Evolutionary conservation across 768 basidiomycete genomes (phyloP).

Genomic region (Tulasnella sp.): DNA sequence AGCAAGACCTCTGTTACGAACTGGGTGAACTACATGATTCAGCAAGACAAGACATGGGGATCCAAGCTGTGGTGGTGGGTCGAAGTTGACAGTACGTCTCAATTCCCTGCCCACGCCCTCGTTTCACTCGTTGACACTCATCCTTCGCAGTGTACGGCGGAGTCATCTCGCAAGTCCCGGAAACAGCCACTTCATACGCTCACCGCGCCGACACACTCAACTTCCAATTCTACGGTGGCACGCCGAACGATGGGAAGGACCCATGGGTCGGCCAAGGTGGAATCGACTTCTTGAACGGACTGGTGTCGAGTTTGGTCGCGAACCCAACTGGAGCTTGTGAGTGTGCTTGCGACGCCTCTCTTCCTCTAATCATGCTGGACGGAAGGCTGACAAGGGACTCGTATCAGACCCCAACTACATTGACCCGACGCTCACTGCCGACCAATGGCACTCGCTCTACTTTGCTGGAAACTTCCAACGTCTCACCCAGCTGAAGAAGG

Average conservation of each 20-base stretch:
- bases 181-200: slow-evolving; percentile 52
- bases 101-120: neutral
- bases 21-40: slow-evolving; percentile 49
- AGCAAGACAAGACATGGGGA: slow-evolving; percentile 45
- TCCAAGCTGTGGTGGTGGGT: slow-evolving; percentile 38
- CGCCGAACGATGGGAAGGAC: slow-evolving; percentile 48
- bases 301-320: slow-evolving; percentile 37
- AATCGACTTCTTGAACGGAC: slow-evolving; percentile 52
- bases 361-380: slow-evolving; percentile 33
- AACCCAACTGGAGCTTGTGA: slow-evolving; percentile 37
- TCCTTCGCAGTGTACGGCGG: slow-evolving; percentile 43
- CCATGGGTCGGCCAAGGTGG: slow-evolving; percentile 46
- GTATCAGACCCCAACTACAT: slow-evolving; percentile 53
- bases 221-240: slow-evolving; percentile 57
- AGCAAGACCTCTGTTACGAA: slow-evolving; percentile 43
- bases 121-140: neutral
- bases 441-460: slow-evolving; percentile 43
- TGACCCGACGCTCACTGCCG: slow-evolving; percentile 46
- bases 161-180: slow-evolving; percentile 50
- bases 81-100: slow-evolving; percentile 33
- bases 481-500: slow-evolving; percentile 30
- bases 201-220: slow-evolving; percentile 52
- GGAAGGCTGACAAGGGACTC: neutral
- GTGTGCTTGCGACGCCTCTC: neutral
- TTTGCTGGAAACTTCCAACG: slow-evolving; percentile 31